These are phyloP conservation scores for Paramyrothecium roridum DNA, from an alignment of 2,329 filamentous ascomycete species.

Conservation along the genomic window DNA sequence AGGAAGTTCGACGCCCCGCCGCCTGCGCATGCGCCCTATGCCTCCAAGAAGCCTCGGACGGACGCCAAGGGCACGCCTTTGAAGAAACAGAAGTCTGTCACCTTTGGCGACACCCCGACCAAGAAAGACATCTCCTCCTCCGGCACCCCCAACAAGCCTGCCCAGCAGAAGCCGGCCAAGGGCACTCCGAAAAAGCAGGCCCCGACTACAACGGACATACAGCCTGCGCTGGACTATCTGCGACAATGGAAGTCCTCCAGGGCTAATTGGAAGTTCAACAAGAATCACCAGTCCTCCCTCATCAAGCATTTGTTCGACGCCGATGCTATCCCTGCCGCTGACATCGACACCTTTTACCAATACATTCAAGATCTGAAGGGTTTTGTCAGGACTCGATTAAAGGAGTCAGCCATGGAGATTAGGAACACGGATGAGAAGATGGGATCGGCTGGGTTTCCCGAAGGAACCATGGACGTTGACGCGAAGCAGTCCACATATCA, in stretches of 20 bases:
- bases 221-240: conserved; percentile 73
- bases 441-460: conserved; percentile 44
- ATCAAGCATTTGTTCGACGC: conserved; percentile 79
- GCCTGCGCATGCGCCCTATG: conserved; percentile 19
- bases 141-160: conserved; percentile 12
- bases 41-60: conserved; percentile 30
- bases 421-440: conserved; percentile 54
- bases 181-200: conserved; percentile 35
- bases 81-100: conserved; percentile 45
- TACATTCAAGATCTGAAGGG: conserved; percentile 82
- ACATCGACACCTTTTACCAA: conserved; percentile 67
- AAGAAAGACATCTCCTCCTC: conserved; percentile 22
- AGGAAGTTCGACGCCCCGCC: conserved; percentile 34
- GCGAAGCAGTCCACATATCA: conserved; percentile 52
- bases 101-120: conserved; percentile 42
- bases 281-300: conserved; percentile 81
- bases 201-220: conserved; percentile 41
- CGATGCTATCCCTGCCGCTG: conserved; percentile 65
- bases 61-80: conserved; percentile 25
- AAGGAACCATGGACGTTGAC: conserved; percentile 44
- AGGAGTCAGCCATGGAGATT: conserved; percentile 61
- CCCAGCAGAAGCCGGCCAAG: conserved; percentile 28
- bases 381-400: conserved; percentile 65
- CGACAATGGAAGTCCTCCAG: conserved; percentile 69
- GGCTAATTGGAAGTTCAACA: conserved; percentile 90